These are phyloP conservation scores for Eucalyptus cloeziana DNA, from an alignment of 345 rosid genomes.

Conservation along the genomic window DNA sequence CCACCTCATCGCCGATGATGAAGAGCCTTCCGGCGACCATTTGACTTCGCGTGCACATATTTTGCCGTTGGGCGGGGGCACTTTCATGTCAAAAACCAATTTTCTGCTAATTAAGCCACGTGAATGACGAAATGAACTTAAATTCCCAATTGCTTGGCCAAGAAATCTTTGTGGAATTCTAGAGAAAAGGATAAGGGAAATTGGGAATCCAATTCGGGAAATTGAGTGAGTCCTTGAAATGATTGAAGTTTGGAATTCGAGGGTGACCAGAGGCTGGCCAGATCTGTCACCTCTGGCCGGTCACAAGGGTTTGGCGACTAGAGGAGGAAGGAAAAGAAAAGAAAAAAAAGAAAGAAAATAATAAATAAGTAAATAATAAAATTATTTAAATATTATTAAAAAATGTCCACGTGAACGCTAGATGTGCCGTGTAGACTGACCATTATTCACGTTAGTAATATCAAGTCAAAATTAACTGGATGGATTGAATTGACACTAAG, in stretches of 20 bases:
- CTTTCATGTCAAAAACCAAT: not conserved
- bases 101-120: not conserved
- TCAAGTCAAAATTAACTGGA: no score
- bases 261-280: no score
- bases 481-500: accelerated
- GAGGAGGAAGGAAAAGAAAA: no score
- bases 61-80: not conserved
- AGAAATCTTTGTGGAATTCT: not conserved
- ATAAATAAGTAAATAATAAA: no score
- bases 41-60: not conserved
- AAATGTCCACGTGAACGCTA: no score
- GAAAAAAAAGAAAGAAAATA: no score
- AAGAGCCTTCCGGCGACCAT: not conserved
- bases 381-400: no score
- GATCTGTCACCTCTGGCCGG: no score
- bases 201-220: not conserved
- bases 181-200: not conserved
- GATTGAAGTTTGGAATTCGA: not conserved
- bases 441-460: no score
- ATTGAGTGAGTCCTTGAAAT: not conserved
- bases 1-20: not conserved
- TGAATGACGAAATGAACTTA: not conserved
- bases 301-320: no score
- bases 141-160: not conserved
- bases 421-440: no score